Evolutionary conservation across 2,329 filamentous ascomycete species (phyloP).

Genomic region (Xylaria hypoxylon): DNA sequence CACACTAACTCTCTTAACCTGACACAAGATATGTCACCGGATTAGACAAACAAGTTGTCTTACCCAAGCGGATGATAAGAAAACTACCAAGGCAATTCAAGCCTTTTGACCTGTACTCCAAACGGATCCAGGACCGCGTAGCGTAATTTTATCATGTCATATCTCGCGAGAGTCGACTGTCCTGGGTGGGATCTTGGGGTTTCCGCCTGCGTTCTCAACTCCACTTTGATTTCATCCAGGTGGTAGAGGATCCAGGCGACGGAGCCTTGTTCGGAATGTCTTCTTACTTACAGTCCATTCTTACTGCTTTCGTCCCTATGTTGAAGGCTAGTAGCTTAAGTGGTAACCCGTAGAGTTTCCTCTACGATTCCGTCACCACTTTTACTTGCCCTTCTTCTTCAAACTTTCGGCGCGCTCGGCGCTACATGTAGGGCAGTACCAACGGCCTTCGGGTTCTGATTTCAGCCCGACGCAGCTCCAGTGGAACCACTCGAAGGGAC

Average conservation of each 20-base stretch:
- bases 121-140: not conserved
- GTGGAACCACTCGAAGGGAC: slow-evolving; percentile 88
- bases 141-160: not conserved
- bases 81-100: not conserved
- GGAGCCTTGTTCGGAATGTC: not conserved
- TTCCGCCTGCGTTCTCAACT: not conserved
- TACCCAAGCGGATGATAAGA: not conserved
- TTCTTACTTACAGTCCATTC: not conserved
- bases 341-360: not conserved
- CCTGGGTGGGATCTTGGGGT: not conserved
- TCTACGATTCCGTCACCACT: not conserved
- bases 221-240: not conserved
- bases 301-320: not conserved
- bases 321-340: not conserved
- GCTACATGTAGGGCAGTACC: slow-evolving; percentile 74
- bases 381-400: slow-evolving; percentile 56
- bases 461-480: slow-evolving; percentile 79
- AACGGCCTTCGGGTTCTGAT: slow-evolving; percentile 74
- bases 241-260: not conserved
- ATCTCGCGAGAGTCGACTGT: not conserved
- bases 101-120: not conserved
- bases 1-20: not conserved
- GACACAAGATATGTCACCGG: not conserved
- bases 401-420: slow-evolving; percentile 56
- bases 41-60: not conserved